Conservation (phyloP, 1,139 yeast genomes). For the Hyphopichia pseudoburtonii region DNA sequence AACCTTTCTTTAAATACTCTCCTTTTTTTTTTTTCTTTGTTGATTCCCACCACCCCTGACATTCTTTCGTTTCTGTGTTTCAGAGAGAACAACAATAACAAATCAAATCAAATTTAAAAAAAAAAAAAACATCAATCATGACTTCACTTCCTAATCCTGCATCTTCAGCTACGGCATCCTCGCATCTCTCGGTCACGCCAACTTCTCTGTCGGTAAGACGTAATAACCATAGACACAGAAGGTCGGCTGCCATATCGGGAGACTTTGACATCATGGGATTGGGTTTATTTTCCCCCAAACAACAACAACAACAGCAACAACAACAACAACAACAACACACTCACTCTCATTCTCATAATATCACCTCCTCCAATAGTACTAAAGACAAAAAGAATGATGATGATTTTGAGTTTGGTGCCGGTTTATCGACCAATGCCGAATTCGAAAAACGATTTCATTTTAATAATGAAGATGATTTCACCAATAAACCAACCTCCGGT, state of each 20-base stretch:
- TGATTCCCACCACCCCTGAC: background rate
- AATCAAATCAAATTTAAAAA: too few species aligned
- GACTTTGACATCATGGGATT: constrained; percentile 58
- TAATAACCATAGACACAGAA: constrained; percentile 61
- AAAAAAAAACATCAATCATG: constrained; percentile 7
- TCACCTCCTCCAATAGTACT: background rate
- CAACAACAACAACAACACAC: background rate
- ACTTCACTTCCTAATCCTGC: constrained; percentile 14
- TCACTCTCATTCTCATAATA: background rate
- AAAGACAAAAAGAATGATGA: background rate
- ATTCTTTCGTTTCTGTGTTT: background rate
- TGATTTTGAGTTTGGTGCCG: background rate
- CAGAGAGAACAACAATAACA: too few species aligned
- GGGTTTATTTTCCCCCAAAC: constrained; percentile 35
- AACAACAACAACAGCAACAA: constrained; percentile 9
- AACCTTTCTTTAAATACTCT: background rate
- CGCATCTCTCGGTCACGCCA: constrained; percentile 8
- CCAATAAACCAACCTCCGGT: constrained; percentile 18
- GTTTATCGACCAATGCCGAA: constrained; percentile 9
- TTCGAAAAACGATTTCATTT: constrained; percentile 28
- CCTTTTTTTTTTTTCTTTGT: background rate
- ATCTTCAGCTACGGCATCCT: background rate
- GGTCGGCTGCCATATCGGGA: constrained; percentile 75
- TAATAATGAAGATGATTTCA: constrained; percentile 38
- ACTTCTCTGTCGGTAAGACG: constrained; percentile 26